A percentile compares a stretch with the other conserved stretches of the same genome.
phyloP scores from a whole-genome alignment of 2,329 filamentous ascomycete genomes.

The Aureobasidium mangrovei region DNA sequence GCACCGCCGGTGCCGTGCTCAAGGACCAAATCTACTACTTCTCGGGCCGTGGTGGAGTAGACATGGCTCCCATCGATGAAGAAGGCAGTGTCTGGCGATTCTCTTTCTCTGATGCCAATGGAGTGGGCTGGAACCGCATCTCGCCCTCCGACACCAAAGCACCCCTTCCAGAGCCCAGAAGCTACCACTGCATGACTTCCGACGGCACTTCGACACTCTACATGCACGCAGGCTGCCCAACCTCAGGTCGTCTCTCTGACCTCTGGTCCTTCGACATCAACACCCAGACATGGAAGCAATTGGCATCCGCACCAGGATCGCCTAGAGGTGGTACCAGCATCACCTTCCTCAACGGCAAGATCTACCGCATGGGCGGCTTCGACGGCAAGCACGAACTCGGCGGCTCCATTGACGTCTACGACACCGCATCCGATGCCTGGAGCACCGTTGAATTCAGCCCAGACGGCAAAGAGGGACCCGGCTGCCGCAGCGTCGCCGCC shows the following conservation, averaged over 20 bases:
- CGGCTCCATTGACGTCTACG: constrained; percentile 58
- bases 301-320: constrained; percentile 58
- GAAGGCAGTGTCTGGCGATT: constrained; percentile 68
- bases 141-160: constrained; percentile 42
- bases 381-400: constrained; percentile 63
- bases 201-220: constrained; percentile 63
- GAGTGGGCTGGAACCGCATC: constrained; percentile 56
- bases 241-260: constrained; percentile 55
- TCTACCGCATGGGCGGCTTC: constrained; percentile 76
- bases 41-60: constrained; percentile 63
- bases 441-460: constrained; percentile 29
- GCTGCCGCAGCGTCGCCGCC: constrained; percentile 41
- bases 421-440: constrained; percentile 34
- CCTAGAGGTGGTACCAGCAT: constrained; percentile 60
- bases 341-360: constrained; percentile 50
- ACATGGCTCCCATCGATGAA: constrained; percentile 65
- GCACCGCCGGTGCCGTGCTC: constrained; percentile 61
- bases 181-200: constrained; percentile 60
- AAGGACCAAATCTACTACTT: constrained; percentile 68
- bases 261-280: constrained; percentile 69
- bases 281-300: constrained; percentile 56
- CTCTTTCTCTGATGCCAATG: constrained; percentile 43
- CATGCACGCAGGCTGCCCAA: constrained; percentile 67
- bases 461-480: constrained; percentile 39
- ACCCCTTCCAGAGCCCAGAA: constrained; percentile 54